A percentile compares a stretch with the other conserved stretches of the same genome.
Evolutionary conservation across 345 rosid genomes (phyloP).

Genomic region (Pistacia vera): DNA sequence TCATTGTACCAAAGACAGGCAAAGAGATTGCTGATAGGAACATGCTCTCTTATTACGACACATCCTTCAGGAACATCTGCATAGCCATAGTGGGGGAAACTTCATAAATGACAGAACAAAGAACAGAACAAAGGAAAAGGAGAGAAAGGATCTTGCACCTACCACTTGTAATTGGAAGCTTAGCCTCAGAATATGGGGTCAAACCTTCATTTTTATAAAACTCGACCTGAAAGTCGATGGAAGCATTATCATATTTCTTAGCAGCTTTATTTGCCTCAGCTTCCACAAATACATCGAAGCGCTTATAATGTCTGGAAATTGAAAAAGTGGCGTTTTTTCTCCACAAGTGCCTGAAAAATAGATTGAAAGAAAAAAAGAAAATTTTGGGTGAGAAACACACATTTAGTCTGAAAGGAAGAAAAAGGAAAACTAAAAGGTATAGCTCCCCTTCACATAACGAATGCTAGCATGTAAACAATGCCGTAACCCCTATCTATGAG

Average conservation of each 20-base stretch:
- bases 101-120: neutral
- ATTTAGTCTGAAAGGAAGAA: neutral
- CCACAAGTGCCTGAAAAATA: constrained; percentile 86
- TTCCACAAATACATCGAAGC: constrained; percentile 84
- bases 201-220: constrained; percentile 93
- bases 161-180: constrained; percentile 96
- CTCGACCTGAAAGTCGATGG: constrained; percentile 88
- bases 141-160: constrained; percentile 23
- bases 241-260: constrained; percentile 84
- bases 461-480: constrained; percentile 4
- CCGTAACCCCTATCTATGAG: neutral
- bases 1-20: constrained; percentile 98
- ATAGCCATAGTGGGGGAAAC: constrained; percentile 21
- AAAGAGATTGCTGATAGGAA: constrained; percentile 88
- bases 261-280: constrained; percentile 99
- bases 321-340: constrained; percentile 94
- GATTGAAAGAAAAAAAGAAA: constrained; percentile 2
- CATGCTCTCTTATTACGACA: constrained; percentile 92
- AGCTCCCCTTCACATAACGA: neutral
- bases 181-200: constrained; percentile 79
- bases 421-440: neutral
- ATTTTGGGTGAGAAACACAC: neutral
- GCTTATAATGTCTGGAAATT: constrained; percentile 89
- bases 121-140: constrained; percentile 4
- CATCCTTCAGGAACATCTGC: constrained; percentile 99